phyloP scores from a whole-genome alignment of 1,284 basidiomycete genomes.

The Apiotrichum brassicae region DNA sequence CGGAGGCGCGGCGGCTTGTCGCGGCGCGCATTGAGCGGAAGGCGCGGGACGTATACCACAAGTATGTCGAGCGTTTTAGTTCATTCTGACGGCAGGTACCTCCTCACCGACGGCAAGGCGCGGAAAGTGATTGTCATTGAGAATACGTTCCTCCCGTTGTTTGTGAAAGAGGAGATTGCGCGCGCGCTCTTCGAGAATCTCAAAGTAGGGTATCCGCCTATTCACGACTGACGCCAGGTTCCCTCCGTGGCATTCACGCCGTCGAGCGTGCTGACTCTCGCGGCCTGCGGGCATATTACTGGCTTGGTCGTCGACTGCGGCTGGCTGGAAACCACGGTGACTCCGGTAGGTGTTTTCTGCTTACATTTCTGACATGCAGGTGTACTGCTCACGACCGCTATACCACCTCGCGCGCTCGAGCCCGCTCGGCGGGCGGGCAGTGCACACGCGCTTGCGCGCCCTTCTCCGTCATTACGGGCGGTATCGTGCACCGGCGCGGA shows the following conservation, averaged over 20 bases:
- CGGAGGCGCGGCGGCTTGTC: conserved; percentile 65
- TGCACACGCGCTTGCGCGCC: conserved; percentile 67
- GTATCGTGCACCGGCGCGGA: conserved; percentile 6
- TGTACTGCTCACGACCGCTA: conserved; percentile 78
- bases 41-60: conserved; percentile 71
- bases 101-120: conserved; percentile 87
- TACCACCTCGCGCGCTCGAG: conserved; percentile 73
- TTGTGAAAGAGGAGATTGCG: conserved; percentile 81
- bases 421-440: conserved; percentile 67
- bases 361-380: conserved; percentile 51
- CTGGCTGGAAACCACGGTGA: conserved; percentile 76
- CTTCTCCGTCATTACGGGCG: conserved; percentile 68
- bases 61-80: conserved; percentile 56
- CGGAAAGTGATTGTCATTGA: conserved; percentile 89
- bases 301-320: conserved; percentile 90
- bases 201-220: conserved; percentile 54
- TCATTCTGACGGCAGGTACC: conserved; percentile 55
- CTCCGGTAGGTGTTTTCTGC: conserved; percentile 63
- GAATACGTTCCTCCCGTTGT: conserved; percentile 74
- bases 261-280: conserved; percentile 72
- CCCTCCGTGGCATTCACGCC: conserved; percentile 89
- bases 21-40: conserved; percentile 62
- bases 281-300: conserved; percentile 79
- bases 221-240: conserved; percentile 53
- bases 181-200: conserved; percentile 82